Percentiles rank a stretch among this genome's conserved stretches.
Evolutionary conservation across 2,329 filamentous ascomycete species (phyloP).

Genomic region (Mycogone perniciosa): DNA sequence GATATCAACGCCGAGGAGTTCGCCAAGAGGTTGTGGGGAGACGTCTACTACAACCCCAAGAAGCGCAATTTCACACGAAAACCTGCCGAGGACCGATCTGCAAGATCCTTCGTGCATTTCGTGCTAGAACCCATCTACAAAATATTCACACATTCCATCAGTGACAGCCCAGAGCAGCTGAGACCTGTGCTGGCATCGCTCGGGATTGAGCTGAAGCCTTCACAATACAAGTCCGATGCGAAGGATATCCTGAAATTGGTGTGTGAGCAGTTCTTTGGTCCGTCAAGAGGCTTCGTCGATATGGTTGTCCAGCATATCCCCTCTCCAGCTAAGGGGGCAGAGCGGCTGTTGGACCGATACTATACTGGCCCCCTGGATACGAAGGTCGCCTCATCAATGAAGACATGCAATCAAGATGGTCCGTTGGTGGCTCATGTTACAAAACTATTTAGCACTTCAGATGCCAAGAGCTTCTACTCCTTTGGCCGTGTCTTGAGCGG

Average conservation of each 20-base stretch:
- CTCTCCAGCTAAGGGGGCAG: conserved; percentile 73
- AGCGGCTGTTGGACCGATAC: conserved; percentile 72
- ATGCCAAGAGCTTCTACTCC: conserved; percentile 86
- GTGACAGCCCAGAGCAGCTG: conserved; percentile 78
- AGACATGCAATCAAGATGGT: conserved; percentile 77
- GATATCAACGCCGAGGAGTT: conserved; percentile 80
- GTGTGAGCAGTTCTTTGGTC: conserved; percentile 92
- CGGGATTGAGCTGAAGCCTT: conserved; percentile 83
- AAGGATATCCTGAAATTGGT: conserved; percentile 82
- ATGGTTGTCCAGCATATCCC: conserved; percentile 90
- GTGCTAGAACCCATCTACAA: conserved; percentile 97
- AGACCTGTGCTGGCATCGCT: conserved; percentile 71
- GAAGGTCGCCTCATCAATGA: conserved; percentile 73
- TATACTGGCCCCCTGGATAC: conserved; percentile 88
- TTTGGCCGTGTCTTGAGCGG: conserved; percentile 92
- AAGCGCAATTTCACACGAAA: conserved; percentile 92
- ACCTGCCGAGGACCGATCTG: conserved; percentile 69
- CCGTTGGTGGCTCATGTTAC: conserved; percentile 88
- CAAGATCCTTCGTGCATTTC: conserved; percentile 88
- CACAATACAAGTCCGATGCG: conserved; percentile 84
- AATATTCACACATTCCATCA: conserved; percentile 90
- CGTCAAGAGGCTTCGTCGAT: conserved; percentile 84
- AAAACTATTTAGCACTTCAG: conserved; percentile 83
- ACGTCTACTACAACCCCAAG: conserved; percentile 89
- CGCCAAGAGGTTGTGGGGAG: conserved; percentile 82